Evolutionary conservation across 768 basidiomycete genomes (phyloP).

Genomic region (Auriculariales sp.): DNA sequence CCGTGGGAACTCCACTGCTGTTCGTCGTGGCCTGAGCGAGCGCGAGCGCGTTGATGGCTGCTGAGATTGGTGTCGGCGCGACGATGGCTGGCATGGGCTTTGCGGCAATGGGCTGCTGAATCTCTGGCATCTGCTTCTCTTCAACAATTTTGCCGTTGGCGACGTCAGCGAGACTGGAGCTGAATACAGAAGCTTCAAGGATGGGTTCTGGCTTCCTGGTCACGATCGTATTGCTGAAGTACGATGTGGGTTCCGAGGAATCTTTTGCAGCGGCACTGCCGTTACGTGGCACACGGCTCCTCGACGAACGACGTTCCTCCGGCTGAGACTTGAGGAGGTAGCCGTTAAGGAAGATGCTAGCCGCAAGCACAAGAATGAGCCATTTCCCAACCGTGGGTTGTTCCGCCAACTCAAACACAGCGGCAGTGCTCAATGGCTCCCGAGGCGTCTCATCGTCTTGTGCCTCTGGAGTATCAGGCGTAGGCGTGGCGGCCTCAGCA

Average conservation of each 20-base stretch:
- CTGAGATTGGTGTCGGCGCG: neutral
- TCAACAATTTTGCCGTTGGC: neutral
- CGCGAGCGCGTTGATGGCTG: slow-evolving; percentile 1
- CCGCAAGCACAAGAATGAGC: slow-evolving; percentile 77
- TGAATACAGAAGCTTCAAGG: no score
- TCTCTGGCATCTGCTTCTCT: neutral
- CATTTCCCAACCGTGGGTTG: slow-evolving; percentile 86
- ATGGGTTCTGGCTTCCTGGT: no score
- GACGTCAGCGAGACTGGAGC: no score
- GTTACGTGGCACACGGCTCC: neutral
- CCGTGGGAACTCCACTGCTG: neutral
- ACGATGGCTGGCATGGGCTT: neutral
- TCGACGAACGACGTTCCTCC: slow-evolving; percentile 10
- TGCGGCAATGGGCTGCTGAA: no score
- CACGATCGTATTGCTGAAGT: neutral
- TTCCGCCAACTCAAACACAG: neutral
- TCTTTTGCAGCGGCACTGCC: neutral
- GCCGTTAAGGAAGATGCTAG: slow-evolving; percentile 83
- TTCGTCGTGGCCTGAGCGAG: neutral
- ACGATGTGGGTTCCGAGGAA: neutral
- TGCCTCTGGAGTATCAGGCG: slow-evolving; percentile 15
- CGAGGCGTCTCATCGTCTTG: slow-evolving; percentile 9
- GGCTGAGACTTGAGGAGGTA: slow-evolving; percentile 55
- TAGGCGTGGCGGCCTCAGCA: neutral
- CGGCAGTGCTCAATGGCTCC: neutral